Evolutionary conservation across 2,329 filamentous ascomycete species (phyloP).

Genomic region (Cladophialophora psammophila): DNA sequence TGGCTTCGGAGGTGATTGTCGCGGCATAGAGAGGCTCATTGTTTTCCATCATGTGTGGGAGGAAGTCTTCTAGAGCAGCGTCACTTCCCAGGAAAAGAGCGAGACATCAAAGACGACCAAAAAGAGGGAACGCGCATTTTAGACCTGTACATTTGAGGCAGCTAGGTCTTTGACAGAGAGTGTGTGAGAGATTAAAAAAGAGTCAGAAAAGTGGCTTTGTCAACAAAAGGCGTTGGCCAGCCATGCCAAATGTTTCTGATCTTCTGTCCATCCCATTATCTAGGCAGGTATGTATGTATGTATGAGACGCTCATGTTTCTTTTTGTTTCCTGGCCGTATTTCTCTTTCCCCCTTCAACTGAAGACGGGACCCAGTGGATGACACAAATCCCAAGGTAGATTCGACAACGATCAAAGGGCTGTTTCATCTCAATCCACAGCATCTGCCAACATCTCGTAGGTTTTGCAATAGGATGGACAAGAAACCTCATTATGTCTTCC

Average conservation of each 20-base stretch:
- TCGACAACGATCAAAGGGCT: background rate
- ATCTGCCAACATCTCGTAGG: background rate
- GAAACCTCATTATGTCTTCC: background rate
- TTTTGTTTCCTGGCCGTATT: no score
- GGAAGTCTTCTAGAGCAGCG: background rate
- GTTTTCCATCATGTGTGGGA: background rate
- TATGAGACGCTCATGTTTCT: no score
- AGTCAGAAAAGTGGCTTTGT: no score
- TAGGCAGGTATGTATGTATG: no score
- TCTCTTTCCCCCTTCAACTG: no score
- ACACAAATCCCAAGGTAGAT: background rate
- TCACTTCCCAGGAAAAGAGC: background rate
- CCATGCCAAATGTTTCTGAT: no score
- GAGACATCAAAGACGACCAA: background rate
- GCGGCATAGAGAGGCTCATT: background rate
- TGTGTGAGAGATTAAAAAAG: background rate
- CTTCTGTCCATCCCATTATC: no score
- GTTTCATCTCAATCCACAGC: background rate
- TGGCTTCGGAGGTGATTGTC: constrained; percentile 1
- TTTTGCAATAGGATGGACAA: constrained; percentile 2
- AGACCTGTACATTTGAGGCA: constrained; percentile 1
- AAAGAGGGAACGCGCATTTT: background rate
- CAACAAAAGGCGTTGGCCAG: no score
- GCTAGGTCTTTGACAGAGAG: no score
- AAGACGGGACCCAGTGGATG: background rate